Percentiles rank a stretch among this genome's conserved stretches.
Evolutionary conservation across 2,329 filamentous ascomycete genomes (phyloP).

Genomic region (Trichophaea hybrida): DNA sequence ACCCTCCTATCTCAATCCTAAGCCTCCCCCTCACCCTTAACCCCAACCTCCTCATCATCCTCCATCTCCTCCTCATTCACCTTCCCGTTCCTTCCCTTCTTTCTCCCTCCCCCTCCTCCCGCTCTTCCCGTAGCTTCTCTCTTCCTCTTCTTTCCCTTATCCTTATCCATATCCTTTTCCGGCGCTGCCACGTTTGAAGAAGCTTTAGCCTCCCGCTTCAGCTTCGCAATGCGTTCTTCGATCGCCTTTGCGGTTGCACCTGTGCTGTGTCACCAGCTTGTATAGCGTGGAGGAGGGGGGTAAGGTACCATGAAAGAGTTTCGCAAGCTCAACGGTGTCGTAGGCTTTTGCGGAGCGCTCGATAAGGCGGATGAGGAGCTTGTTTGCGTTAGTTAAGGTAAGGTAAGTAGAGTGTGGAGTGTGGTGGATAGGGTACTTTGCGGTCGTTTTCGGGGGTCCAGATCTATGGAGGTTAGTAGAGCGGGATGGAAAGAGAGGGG

Average conservation of each 20-base stretch:
- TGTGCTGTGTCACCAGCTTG: no score
- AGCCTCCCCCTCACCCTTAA: neutral
- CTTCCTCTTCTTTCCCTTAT: conserved; percentile 2
- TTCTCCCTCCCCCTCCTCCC: neutral
- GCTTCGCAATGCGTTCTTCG: conserved; percentile 27
- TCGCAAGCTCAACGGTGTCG: conserved; percentile 25
- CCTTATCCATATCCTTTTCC: neutral
- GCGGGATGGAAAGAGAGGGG: neutral
- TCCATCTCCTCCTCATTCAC: neutral
- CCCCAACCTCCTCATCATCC: conserved; percentile 1
- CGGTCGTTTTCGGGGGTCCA: conserved; percentile 23
- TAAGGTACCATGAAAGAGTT: conserved; percentile 23
- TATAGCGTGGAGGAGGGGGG: neutral
- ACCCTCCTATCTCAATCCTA: neutral
- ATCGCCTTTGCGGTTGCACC: conserved; percentile 28
- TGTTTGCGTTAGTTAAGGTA: neutral
- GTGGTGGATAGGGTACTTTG: neutral
- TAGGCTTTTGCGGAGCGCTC: conserved; percentile 27
- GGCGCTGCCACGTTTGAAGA: neutral
- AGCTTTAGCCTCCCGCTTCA: conserved; percentile 27
- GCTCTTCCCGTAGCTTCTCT: neutral
- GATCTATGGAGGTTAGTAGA: conserved; percentile 11
- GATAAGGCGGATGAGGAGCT: conserved; percentile 27
- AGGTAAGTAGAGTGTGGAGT: neutral
- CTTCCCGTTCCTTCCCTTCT: neutral